Evolutionary conservation across 371 early-diverging fungal genomes (phyloP).

Genomic region (Haplosporangium sp.): DNA sequence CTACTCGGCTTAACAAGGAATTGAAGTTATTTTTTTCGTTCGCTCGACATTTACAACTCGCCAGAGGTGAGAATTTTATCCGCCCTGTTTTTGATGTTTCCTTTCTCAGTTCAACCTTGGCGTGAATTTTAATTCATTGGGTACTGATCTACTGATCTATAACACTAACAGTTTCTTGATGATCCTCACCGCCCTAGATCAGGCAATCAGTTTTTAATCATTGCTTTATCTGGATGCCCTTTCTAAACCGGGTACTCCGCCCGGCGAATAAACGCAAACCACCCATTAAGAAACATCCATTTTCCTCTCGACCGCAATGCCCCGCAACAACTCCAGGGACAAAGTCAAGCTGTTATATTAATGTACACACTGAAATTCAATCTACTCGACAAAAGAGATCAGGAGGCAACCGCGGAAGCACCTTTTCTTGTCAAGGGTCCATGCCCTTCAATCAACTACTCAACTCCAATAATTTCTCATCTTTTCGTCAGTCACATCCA

Average conservation of each 20-base stretch:
- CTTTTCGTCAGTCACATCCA: constrained; percentile 1
- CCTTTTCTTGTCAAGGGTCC: neutral
- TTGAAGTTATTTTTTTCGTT: constrained; percentile 6
- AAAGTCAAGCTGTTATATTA: neutral
- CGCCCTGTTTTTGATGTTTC: too few species aligned
- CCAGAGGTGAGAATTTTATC: neutral
- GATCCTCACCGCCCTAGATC: neutral
- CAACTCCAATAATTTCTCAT: neutral
- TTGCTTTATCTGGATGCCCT: constrained; percentile 33
- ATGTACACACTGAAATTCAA: neutral
- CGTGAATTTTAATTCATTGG: too few species aligned
- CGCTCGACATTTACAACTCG: neutral
- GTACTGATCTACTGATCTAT: too few species aligned
- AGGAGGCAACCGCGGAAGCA: neutral
- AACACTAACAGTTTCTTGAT: neutral
- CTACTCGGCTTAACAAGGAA: constrained; percentile 1
- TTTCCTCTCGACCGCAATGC: neutral
- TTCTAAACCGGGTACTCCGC: constrained; percentile 34
- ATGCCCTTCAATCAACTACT: neutral
- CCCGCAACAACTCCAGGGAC: neutral
- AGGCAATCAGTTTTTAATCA: neutral
- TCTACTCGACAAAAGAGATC: constrained; percentile 6
- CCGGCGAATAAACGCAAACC: constrained; percentile 41
- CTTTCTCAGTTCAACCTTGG: too few species aligned
- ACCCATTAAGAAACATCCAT: constrained; percentile 18